Evolutionary conservation across 1,284 basidiomycete species (phyloP).

Genomic region (Trametes polyzona): DNA sequence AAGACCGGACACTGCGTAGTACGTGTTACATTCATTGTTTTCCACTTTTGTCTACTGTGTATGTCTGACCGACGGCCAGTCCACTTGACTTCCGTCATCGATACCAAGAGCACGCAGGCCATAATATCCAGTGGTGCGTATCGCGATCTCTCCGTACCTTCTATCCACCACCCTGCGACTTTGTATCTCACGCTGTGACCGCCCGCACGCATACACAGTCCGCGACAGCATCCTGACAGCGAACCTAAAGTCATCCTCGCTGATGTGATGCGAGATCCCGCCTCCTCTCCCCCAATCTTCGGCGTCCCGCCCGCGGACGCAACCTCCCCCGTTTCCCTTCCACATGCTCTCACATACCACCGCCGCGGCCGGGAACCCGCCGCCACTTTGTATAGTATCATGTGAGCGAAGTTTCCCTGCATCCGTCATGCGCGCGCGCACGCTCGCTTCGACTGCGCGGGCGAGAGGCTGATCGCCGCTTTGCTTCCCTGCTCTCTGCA

Average conservation of each 20-base stretch:
- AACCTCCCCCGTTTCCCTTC: too few relatives aligned
- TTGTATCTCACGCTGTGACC: too few relatives aligned
- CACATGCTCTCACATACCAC: too few relatives aligned
- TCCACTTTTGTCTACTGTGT: too few relatives aligned
- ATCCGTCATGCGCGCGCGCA: neutral
- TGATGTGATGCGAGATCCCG: slow-evolving; percentile 30
- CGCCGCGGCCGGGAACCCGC: too few relatives aligned
- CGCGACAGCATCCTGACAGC: slow-evolving; percentile 47
- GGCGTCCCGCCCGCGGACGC: neutral
- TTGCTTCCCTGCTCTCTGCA: too few relatives aligned
- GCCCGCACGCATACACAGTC: slow-evolving; percentile 35
- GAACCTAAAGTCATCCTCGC: slow-evolving; percentile 41
- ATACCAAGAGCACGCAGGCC: slow-evolving; percentile 47
- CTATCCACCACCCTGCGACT: too few relatives aligned
- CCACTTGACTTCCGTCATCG: slow-evolving; percentile 80
- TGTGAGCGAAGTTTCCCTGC: neutral
- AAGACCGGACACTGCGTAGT: slow-evolving; percentile 72
- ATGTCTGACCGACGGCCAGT: slow-evolving; percentile 47
- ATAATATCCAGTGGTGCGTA: slow-evolving; percentile 47
- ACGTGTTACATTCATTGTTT: too few relatives aligned
- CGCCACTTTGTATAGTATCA: neutral
- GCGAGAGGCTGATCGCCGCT: too few relatives aligned
- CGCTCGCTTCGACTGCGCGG: neutral
- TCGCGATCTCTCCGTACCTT: neutral
- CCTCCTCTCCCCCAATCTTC: neutral